These are phyloP conservation scores for Lasiosphaeriaceae sp. DNA, from an alignment of 495 filamentous ascomycete species.

Conservation along the genomic window DNA sequence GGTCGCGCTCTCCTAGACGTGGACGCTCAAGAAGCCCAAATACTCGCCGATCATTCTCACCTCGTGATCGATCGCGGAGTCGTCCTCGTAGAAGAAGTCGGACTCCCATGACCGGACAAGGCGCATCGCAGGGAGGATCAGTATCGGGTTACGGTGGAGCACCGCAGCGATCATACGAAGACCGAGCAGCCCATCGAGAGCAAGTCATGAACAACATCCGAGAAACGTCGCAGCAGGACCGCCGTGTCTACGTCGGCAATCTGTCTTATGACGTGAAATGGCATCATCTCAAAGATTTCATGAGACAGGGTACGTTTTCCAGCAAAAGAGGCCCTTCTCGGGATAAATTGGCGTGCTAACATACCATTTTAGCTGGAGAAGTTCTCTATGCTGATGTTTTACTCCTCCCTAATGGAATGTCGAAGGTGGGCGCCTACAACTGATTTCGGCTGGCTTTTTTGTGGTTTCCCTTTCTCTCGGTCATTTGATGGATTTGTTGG, in stretches of 20 bases:
- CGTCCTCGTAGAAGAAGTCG: conserved; percentile 64
- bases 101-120: conserved; percentile 79
- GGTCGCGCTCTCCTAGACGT: conserved; percentile 88
- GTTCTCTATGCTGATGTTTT: conserved; percentile 99
- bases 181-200: conserved; percentile 80
- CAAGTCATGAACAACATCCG: conserved; percentile 92
- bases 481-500: conserved; percentile 87
- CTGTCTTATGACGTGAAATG: conserved; percentile 99
- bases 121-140: conserved; percentile 61
- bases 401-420: conserved; percentile 99
- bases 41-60: conserved; percentile 82
- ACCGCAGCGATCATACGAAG: conserved; percentile 72
- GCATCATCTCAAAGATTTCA: conserved; percentile 99
- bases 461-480: conserved; percentile 61
- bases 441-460: conserved; percentile 82
- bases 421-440: conserved; percentile 98
- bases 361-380: conserved; percentile 72
- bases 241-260: conserved; percentile 98
- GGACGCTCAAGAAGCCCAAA: conserved; percentile 57
- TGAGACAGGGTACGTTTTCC: conserved; percentile 87
- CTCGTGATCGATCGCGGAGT: conserved; percentile 88
- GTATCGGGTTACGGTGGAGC: conserved; percentile 56
- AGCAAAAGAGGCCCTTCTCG: neutral
- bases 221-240: conserved; percentile 95
- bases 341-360: neutral